A percentile compares a stretch with the other conserved stretches of the same genome.
Evolutionary conservation across 2,329 filamentous ascomycete species (phyloP).

Genomic region (Xylogone sp.): DNA sequence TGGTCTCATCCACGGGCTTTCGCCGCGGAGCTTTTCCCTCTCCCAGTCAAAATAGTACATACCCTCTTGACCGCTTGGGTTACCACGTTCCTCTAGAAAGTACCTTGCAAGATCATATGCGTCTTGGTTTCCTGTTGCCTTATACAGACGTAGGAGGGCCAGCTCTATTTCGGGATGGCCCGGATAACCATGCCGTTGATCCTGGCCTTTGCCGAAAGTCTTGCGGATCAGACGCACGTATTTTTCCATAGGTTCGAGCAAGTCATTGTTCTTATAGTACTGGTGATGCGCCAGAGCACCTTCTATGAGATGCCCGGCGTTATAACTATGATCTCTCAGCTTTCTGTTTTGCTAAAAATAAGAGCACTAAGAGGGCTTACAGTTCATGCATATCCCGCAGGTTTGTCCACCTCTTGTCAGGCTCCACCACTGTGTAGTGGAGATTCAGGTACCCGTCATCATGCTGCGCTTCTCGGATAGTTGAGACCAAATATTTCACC

Average conservation of each 20-base stretch:
- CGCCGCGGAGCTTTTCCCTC: constrained; percentile 42
- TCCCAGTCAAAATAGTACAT: constrained; percentile 51
- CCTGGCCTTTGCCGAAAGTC: constrained; percentile 44
- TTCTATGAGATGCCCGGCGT: constrained; percentile 56
- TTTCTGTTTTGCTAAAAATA: background rate
- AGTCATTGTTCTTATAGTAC: constrained; percentile 43
- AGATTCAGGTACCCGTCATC: constrained; percentile 57
- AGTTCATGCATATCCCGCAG: constrained; percentile 57
- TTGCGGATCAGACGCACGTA: constrained; percentile 48
- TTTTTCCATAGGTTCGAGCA: constrained; percentile 47
- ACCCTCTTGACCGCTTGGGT: constrained; percentile 41
- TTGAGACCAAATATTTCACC: constrained; percentile 47
- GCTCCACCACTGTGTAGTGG: constrained; percentile 54
- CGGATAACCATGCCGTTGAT: constrained; percentile 53
- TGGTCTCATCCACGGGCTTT: constrained; percentile 44
- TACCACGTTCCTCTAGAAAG: constrained; percentile 53
- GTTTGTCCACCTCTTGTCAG: constrained; percentile 50
- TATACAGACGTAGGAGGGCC: constrained; percentile 38
- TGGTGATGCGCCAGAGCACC: constrained; percentile 50
- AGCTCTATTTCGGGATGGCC: constrained; percentile 52
- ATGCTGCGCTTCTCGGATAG: constrained; percentile 51
- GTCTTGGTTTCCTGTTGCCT: constrained; percentile 30
- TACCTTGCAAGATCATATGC: constrained; percentile 45
- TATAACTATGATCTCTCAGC: constrained; percentile 44
- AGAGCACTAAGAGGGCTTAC: no score